Evolutionary conservation across 345 rosid genomes (phyloP).

Genomic region (Pugionium dolabratum): DNA sequence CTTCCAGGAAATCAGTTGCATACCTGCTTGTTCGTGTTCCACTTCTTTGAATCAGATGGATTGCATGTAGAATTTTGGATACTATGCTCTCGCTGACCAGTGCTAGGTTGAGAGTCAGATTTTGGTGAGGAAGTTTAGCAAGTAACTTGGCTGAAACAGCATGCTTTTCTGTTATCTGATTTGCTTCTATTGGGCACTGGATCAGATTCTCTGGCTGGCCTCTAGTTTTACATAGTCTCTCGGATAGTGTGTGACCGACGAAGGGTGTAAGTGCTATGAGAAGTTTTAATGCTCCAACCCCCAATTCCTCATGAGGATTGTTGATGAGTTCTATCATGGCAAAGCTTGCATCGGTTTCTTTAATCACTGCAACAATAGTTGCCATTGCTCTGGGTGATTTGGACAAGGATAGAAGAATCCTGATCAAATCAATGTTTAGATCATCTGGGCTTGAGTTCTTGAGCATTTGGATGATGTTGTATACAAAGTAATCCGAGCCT

Average conservation of each 20-base stretch:
- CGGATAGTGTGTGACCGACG: conserved; percentile 69
- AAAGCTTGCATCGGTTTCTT: conserved; percentile 72
- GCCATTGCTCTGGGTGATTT: conserved; percentile 56
- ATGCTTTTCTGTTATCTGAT: conserved; percentile 65
- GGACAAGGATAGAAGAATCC: conserved; percentile 67
- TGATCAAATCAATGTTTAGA: conserved; percentile 63
- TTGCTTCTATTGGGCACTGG: conserved; percentile 41
- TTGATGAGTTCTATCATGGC: conserved; percentile 71
- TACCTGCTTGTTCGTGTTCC: conserved; percentile 69
- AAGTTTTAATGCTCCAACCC: conserved; percentile 63
- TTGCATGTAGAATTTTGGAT: conserved; percentile 55
- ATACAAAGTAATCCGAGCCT: conserved; percentile 67
- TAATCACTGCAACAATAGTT: conserved; percentile 56
- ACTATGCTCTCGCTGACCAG: conserved; percentile 53
- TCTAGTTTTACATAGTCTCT: conserved; percentile 70
- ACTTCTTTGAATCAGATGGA: conserved; percentile 54
- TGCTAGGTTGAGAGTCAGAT: conserved; percentile 73
- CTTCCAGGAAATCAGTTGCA: conserved; percentile 69
- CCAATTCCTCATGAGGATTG: conserved; percentile 68
- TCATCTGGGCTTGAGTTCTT: conserved; percentile 69
- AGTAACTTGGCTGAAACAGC: conserved; percentile 74
- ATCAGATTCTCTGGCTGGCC: conserved; percentile 80
- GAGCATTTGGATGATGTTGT: conserved; percentile 67
- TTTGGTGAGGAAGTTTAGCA: conserved; percentile 80
- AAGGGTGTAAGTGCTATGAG: conserved; percentile 61